Evolutionary conservation across 495 filamentous ascomycete genomes (phyloP).

Genomic region (Lepraria neglecta): DNA sequence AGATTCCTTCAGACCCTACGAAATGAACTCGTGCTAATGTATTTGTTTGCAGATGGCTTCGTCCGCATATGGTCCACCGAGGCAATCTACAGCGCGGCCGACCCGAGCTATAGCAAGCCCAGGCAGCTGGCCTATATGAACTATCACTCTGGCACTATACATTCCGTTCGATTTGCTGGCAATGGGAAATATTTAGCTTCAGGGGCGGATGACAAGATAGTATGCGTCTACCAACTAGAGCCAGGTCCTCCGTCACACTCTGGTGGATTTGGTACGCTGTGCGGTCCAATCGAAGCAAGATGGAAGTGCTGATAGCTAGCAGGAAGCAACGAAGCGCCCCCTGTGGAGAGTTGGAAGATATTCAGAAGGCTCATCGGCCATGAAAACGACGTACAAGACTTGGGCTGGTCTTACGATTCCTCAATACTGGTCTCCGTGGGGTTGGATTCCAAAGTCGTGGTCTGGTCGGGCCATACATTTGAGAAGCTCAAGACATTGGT

Average conservation of each 20-base stretch:
- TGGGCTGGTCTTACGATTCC: conserved; percentile 94
- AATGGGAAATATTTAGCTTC: conserved; percentile 91
- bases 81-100: conserved; percentile 72
- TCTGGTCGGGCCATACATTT: conserved; percentile 96
- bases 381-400: conserved; percentile 97
- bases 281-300: neutral
- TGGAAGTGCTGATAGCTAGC: conserved; percentile 21
- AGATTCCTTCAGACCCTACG: conserved; percentile 5
- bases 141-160: conserved; percentile 95
- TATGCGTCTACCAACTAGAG: conserved; percentile 91
- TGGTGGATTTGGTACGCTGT: conserved; percentile 62
- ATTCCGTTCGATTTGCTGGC: conserved; percentile 90
- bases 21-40: conserved; percentile 19
- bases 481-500: conserved; percentile 92
- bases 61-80: conserved; percentile 97
- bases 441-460: conserved; percentile 93
- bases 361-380: conserved; percentile 87
- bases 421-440: conserved; percentile 94
- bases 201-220: conserved; percentile 96
- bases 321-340: conserved; percentile 86
- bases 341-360: conserved; percentile 95
- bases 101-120: conserved; percentile 65
- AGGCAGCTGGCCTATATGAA: conserved; percentile 95
- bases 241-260: conserved; percentile 66
- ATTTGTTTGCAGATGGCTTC: conserved; percentile 65